These are phyloP conservation scores for Gnomoniopsis sp. DNA, from an alignment of 2,329 filamentous ascomycete species.

Conservation along the genomic window DNA sequence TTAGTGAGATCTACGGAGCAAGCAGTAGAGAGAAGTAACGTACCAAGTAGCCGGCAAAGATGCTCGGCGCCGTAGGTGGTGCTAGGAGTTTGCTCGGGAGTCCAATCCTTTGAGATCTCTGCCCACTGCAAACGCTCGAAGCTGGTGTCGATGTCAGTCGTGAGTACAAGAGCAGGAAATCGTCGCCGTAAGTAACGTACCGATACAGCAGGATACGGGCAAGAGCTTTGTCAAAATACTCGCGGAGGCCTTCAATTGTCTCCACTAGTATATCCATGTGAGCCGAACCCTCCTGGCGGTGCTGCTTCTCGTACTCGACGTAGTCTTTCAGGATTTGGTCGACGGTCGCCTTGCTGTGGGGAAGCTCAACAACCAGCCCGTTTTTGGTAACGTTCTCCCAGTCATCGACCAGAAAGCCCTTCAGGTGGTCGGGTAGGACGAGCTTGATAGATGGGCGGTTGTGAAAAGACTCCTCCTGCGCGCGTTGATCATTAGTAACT, in stretches of 20 bases:
- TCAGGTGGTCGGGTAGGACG: conserved; percentile 81
- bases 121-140: conserved; percentile 90
- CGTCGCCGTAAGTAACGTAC: conserved; percentile 34
- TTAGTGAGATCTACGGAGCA: neutral
- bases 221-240: conserved; percentile 91
- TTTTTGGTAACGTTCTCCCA: conserved; percentile 99
- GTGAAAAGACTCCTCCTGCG: conserved; percentile 84
- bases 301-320: conserved; percentile 63
- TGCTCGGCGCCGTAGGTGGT: conserved; percentile 95
- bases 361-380: conserved; percentile 81
- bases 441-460: conserved; percentile 82
- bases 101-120: conserved; percentile 69
- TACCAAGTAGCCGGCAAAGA: conserved; percentile 83
- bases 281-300: conserved; percentile 62
- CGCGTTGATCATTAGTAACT: neutral
- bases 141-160: conserved; percentile 37
- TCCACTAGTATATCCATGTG: conserved; percentile 87
- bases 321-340: conserved; percentile 80
- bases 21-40: conserved; percentile 25
- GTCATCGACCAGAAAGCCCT: conserved; percentile 91
- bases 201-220: conserved; percentile 85
- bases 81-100: conserved; percentile 53
- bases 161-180: neutral
- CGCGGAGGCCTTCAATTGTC: conserved; percentile 77
- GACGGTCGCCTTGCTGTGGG: conserved; percentile 67